Base-by-base conservation (phyloP, 2,329 filamentous ascomycete species). In the Aureobasidium namibiae region DNA sequence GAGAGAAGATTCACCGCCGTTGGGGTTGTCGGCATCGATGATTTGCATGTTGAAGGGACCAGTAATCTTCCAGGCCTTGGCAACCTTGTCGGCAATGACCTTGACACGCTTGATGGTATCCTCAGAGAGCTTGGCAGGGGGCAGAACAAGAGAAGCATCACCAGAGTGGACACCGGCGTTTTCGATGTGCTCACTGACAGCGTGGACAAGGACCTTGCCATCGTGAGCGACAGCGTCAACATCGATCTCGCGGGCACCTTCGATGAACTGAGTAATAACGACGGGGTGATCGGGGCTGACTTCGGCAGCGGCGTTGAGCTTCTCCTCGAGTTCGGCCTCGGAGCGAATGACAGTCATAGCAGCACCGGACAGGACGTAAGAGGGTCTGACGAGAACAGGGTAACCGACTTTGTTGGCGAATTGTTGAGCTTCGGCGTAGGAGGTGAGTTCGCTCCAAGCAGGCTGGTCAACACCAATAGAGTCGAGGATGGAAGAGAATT, bases 1-100 rank as follows among this genome's bases (percentile, higher is more conserved):
- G 65, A 97, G 83, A 29, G 83, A 80, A 69, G 87, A 82, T 71
- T 89, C 83, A 59, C 86, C 87, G 60, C 88, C 88, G 61, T 89
- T 85, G 33, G 87, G 84, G 68, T 88, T 80, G 13, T 89, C 81
- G 36, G 89, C 90, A 79, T 95, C 95, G 82, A 99, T 97, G 76
- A 99, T 95, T 73, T 99, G 94, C 92, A 99, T 97, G 82, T 99
- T 99, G 85, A 97, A 99, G 61, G 94, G 94, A 59, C 94, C 94
- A 21, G 91, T 97, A 74, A 97, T 97, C 70, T 83, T 91, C 90
- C 92, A 96, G 49, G 94, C 94, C 76, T 94, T 89, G 65, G 94
- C 94, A 56, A 99, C 92, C 83, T 96, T 97, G 75, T 92, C 76
- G 16, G 94, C 92, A 67, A 99, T 97, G 67, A 90, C 90, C 84